phyloP scores from a whole-genome alignment of 2,329 filamentous ascomycete genomes.

The Phoma sp. region DNA sequence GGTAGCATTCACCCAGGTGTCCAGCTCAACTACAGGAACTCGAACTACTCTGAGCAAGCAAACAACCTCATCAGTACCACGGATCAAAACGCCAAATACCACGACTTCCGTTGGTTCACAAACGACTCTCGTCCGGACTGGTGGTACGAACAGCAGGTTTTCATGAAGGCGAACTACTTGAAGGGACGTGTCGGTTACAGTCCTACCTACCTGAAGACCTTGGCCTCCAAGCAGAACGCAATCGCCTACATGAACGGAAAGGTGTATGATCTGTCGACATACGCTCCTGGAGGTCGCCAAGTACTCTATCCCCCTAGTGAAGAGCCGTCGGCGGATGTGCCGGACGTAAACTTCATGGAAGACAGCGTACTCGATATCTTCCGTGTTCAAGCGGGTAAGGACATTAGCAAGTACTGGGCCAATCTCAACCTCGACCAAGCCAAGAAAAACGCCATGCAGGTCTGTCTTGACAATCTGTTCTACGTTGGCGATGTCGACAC shows the following conservation, averaged over 20 bases:
- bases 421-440: conserved; percentile 66
- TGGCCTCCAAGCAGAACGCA: conserved; percentile 69
- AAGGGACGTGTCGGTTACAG: conserved; percentile 90
- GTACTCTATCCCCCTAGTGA: conserved; percentile 64
- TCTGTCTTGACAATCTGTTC: conserved; percentile 92
- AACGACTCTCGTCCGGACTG: conserved; percentile 87
- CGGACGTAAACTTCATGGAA: conserved; percentile 82
- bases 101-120: conserved; percentile 88
- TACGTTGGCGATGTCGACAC: conserved; percentile 93
- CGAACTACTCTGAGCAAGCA: conserved; percentile 72
- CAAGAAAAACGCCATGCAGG: conserved; percentile 72
- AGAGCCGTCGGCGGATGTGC: conserved; percentile 49
- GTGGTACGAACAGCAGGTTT: conserved; percentile 88
- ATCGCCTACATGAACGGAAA: conserved; percentile 80
- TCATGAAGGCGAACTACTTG: conserved; percentile 78
- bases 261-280: conserved; percentile 90
- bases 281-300: conserved; percentile 76
- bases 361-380: conserved; percentile 77
- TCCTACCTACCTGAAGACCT: conserved; percentile 73
- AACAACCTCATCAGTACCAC: conserved; percentile 69
- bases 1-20: conserved; percentile 74
- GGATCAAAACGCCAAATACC: conserved; percentile 80
- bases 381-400: conserved; percentile 74
- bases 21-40: conserved; percentile 81
- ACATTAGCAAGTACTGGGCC: conserved; percentile 86